These are phyloP conservation scores for Rhypophila decipiens DNA, from an alignment of 495 filamentous ascomycete species.

Conservation along the genomic window DNA sequence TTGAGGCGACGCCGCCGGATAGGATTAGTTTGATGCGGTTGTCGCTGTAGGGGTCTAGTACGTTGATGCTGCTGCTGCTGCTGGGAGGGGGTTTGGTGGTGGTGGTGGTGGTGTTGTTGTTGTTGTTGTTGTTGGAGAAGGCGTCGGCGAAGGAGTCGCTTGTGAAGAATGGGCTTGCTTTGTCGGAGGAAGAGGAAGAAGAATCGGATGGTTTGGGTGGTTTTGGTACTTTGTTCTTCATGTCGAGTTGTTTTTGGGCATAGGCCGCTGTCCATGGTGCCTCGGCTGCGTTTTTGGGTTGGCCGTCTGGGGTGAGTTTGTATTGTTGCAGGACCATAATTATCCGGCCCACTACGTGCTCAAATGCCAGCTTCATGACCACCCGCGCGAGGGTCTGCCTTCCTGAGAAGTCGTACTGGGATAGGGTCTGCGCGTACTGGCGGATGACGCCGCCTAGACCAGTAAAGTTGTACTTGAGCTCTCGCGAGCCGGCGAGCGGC, in stretches of 20 bases:
- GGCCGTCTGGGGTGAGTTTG: too few species aligned
- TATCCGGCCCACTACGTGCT: slow-evolving; percentile 72
- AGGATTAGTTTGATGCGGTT: slow-evolving; percentile 70
- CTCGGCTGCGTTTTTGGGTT: slow-evolving; percentile 5
- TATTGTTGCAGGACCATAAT: slow-evolving; percentile 65
- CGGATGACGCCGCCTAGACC: slow-evolving; percentile 27
- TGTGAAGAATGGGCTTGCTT: too few species aligned
- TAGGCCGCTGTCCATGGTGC: not conserved
- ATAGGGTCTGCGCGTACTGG: slow-evolving; percentile 14
- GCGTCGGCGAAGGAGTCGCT: too few species aligned
- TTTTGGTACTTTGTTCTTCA: too few species aligned
- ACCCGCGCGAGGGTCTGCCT: slow-evolving; percentile 60
- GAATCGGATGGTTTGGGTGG: too few species aligned
- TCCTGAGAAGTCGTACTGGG: slow-evolving; percentile 36
- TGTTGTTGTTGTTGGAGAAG: too few species aligned
- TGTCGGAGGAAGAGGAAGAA: too few species aligned
- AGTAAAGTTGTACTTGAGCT: slow-evolving; percentile 34
- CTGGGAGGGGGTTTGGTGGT: not conserved
- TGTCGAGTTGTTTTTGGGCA: too few species aligned
- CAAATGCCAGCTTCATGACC: slow-evolving; percentile 74
- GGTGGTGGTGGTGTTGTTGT: not conserved
- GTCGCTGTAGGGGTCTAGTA: too few species aligned
- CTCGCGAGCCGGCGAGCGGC: slow-evolving; percentile 18
- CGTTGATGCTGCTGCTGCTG: not conserved
- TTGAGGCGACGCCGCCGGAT: slow-evolving; percentile 84